Evolutionary conservation across 768 basidiomycete species (phyloP), one percentile per base, ranked within the genome.

Genomic region (Cytidiella melzeri): DNA sequence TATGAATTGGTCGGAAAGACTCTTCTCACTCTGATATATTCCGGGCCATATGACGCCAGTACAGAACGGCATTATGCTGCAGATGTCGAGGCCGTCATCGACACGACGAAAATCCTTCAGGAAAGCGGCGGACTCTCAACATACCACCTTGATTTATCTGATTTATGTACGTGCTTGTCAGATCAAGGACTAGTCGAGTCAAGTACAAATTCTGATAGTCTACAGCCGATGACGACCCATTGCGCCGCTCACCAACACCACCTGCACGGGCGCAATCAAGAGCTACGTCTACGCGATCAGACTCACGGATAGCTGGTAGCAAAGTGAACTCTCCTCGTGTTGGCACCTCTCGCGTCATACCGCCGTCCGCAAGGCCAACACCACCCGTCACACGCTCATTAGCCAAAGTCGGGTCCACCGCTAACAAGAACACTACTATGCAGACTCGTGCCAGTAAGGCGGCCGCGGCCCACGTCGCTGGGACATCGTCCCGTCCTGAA

Each of bases 1-100:
- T 79, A 75, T 53, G 70, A 61, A 55, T 61, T 66, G 23, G 56
- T 73, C 18, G 76, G 76, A 0, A 57, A 57, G 24, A 60, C 53
- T 3, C 37, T 78, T 1, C 65, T 72, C 43, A 54, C 62, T 7
- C 56, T 70, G 21, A 69, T 67, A 44, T 70, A 67, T 25, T 66
- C 67, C 5, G 58, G 65, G 40, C 51, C 58, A 3, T 41, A 67
- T 6, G 71, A 73, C 18, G 71, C 73, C 43, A 43, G 53, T 3
- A 45, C 43, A 6, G 66, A 66, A 25, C 26, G 52, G 5, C 61
- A 57, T 38, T 66, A 62, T 45, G 52, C 56, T 1, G 19, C 24
- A 5, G 54, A 55, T 25, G 53, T 59, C 19, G 57, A 56, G 9
- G 4, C 19, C 39, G 52, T 57, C 18, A 41, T 60, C 27, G 55